phyloP scores from a whole-genome alignment of 352 stramenopile species.

The Thalassiosira mediterranea region DNA sequence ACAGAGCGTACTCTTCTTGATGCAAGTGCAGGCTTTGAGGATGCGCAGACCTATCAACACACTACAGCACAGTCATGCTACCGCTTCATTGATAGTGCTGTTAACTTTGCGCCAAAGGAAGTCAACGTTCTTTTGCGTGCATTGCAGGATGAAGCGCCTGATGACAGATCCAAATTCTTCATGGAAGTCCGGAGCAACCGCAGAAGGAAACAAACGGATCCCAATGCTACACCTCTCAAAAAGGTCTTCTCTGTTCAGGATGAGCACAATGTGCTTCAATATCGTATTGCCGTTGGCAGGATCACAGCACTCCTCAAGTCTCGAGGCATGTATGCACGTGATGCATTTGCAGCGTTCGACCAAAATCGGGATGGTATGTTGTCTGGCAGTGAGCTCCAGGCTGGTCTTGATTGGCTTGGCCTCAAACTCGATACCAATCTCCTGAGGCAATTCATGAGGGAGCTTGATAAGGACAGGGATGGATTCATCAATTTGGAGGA shows the following conservation, averaged over 20 bases:
- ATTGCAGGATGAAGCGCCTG: conserved; percentile 83
- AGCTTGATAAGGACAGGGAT: conserved; percentile 89
- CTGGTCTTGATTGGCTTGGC: conserved; percentile 88
- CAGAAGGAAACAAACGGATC: conserved; percentile 93
- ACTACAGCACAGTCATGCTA: conserved; percentile 88
- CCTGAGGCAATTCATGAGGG: conserved; percentile 86
- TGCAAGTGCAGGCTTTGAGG: conserved; percentile 82
- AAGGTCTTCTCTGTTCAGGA: conserved; percentile 97
- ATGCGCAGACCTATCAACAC: conserved; percentile 85
- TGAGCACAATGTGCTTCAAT: conserved; percentile 94
- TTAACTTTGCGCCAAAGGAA: conserved; percentile 95
- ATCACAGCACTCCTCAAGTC: conserved; percentile 87
- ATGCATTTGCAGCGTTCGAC: conserved; percentile 91
- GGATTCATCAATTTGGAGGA: conserved; percentile 90
- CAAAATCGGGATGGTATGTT: conserved; percentile 87
- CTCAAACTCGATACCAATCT: conserved; percentile 80
- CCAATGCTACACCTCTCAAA: conserved; percentile 93
- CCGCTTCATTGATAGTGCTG: conserved; percentile 98
- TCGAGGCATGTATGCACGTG: conserved; percentile 87
- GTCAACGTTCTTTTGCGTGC: conserved; percentile 90
- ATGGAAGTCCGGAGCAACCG: conserved; percentile 90
- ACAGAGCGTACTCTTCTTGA: conserved; percentile 86
- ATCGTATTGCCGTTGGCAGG: conserved; percentile 86
- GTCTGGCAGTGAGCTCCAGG: conserved; percentile 87
- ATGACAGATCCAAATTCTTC: conserved; percentile 87